These are phyloP conservation scores for Cercis canadensis DNA, from an alignment of 306 rosid genomes.

Conservation along the genomic window DNA sequence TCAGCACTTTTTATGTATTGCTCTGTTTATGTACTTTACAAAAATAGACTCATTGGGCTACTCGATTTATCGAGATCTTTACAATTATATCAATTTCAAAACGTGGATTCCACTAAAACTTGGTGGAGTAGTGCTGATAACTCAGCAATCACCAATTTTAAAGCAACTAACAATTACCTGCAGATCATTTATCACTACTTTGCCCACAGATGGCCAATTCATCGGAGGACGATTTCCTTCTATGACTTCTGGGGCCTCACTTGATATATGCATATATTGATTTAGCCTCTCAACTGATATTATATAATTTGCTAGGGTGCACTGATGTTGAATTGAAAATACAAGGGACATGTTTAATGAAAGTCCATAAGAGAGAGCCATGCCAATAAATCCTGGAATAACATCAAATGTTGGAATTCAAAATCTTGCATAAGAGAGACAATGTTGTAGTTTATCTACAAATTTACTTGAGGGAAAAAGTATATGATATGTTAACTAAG, in stretches of 20 bases:
- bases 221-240: constrained; percentile 67
- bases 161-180: constrained; percentile 50
- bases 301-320: constrained; percentile 70
- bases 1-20: too few relatives aligned
- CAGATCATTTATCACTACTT: constrained; percentile 70
- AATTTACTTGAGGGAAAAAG: not conserved
- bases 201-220: constrained; percentile 76
- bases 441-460: not conserved
- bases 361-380: constrained; percentile 97
- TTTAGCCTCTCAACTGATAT: constrained; percentile 87
- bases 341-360: constrained; percentile 68
- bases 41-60: too few relatives aligned
- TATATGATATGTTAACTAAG: not conserved
- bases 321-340: constrained; percentile 74
- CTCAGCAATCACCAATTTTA: not conserved
- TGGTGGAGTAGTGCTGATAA: too few relatives aligned
- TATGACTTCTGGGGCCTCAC: constrained; percentile 80
- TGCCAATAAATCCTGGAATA: constrained; percentile 78
- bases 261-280: constrained; percentile 76
- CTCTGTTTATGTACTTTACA: too few relatives aligned
- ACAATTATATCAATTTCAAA: too few relatives aligned
- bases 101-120: too few relatives aligned
- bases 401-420: constrained; percentile 3
- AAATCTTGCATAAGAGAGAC: constrained; percentile 5
- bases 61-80: too few relatives aligned